phyloP scores from a whole-genome alignment of 176 grass and related monocot species.

The Paspalum vaginatum region DNA sequence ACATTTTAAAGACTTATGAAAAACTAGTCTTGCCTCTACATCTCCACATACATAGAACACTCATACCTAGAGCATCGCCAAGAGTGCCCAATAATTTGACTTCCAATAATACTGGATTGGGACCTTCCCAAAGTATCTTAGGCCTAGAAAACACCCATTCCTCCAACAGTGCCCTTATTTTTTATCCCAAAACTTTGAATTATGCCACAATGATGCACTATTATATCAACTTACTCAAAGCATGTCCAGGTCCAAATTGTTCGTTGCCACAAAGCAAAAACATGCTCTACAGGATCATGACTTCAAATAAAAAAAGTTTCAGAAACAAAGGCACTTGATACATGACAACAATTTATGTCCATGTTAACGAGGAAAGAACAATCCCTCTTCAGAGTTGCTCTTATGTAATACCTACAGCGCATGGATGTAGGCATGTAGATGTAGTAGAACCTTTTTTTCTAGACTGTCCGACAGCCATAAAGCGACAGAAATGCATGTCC shows the following conservation, averaged over 20 bases:
- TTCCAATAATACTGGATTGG: too few relatives aligned
- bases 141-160: too few relatives aligned
- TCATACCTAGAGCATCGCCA: neutral
- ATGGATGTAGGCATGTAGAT: neutral
- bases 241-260: slow-evolving; percentile 13
- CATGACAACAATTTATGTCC: neutral
- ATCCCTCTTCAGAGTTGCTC: too few relatives aligned
- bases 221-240: slow-evolving; percentile 6
- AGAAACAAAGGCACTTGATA: slow-evolving; percentile 19
- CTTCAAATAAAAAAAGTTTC: slow-evolving; percentile 7
- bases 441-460: neutral
- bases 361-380: too few relatives aligned
- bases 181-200: too few relatives aligned
- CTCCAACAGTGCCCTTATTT: too few relatives aligned
- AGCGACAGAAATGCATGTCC: neutral
- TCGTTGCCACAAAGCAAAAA: slow-evolving; percentile 3
- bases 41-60: neutral
- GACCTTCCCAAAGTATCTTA: too few relatives aligned
- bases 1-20: neutral
- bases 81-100: too few relatives aligned
- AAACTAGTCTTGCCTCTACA: neutral
- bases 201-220: slow-evolving; percentile 1
- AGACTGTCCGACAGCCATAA: neutral
- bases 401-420: neutral
- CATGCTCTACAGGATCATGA: neutral